Evolutionary conservation across 202 grass and related monocot genomes (phyloP).

Genomic region (Zizania palustris): DNA sequence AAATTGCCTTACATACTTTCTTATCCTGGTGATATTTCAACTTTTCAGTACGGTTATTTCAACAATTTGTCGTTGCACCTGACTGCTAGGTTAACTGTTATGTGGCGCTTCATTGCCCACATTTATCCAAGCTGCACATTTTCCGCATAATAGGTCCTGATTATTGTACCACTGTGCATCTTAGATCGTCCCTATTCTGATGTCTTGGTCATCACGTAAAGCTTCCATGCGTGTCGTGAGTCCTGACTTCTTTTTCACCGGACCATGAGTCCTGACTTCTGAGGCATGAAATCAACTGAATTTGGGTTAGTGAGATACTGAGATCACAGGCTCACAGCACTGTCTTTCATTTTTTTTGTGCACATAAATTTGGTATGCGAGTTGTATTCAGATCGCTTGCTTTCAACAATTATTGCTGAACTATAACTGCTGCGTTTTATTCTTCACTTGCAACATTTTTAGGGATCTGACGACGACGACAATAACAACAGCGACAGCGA

Average conservation of each 20-base stretch:
- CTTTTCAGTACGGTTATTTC: slow-evolving; percentile 2
- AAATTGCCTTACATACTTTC: not conserved
- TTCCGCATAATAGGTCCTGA: no score
- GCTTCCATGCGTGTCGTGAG: no score
- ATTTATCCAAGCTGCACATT: not conserved
- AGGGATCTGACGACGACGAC: slow-evolving; percentile 61
- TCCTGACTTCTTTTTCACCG: not conserved
- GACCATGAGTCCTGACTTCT: not conserved
- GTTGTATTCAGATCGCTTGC: not conserved
- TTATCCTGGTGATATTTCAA: slow-evolving; percentile 14
- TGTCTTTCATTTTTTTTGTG: not conserved
- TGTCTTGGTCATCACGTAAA: no score
- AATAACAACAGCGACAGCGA: not conserved
- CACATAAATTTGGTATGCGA: not conserved
- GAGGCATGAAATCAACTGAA: not conserved
- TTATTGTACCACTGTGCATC: not conserved
- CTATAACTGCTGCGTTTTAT: slow-evolving; percentile 8
- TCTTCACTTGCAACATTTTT: slow-evolving; percentile 16
- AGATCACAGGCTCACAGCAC: no score
- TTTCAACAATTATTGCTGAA: not conserved
- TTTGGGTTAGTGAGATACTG: slow-evolving; percentile 10
- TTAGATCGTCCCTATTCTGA: not conserved
- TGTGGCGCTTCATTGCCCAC: not conserved
- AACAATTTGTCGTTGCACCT: not conserved
- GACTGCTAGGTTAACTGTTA: not conserved